A percentile compares a stretch with the other conserved stretches of the same genome.
Evolutionary conservation across 2,329 filamentous ascomycete genomes (phyloP).

Genomic region (Botrytis cinerea): DNA sequence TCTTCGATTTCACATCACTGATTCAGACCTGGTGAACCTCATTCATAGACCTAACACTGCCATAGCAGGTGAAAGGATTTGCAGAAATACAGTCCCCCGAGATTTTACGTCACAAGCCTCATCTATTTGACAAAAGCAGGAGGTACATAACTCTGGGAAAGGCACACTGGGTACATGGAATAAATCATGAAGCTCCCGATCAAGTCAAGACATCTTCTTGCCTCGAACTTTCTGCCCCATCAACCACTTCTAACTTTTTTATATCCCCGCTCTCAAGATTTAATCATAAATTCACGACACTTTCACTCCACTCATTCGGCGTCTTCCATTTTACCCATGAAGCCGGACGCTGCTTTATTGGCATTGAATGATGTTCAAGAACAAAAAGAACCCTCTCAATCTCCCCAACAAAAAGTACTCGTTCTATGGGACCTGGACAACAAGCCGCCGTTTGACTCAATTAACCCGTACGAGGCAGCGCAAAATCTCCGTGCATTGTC

Average conservation of each 20-base stretch:
- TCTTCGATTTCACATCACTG: background rate
- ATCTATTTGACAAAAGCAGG: background rate
- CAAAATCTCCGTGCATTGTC: background rate
- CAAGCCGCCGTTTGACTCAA: background rate
- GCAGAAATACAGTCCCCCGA: background rate
- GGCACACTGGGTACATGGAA: background rate
- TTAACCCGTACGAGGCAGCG: constrained; percentile 2
- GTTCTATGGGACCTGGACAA: constrained; percentile 11
- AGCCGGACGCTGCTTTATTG: background rate
- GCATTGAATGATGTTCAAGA: background rate
- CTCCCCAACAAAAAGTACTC: background rate
- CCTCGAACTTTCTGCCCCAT: background rate
- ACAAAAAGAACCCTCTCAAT: background rate
- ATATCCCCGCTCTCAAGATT: background rate
- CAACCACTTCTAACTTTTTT: background rate
- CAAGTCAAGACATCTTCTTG: background rate
- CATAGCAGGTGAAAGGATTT: background rate
- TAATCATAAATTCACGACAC: background rate
- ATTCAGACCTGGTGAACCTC: background rate
- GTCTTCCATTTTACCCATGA: background rate
- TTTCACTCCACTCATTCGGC: background rate
- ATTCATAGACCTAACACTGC: background rate
- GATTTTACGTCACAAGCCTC: background rate
- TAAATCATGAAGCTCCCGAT: background rate
- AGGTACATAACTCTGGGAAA: background rate